Base-by-base conservation (phyloP, 306 rosid species). In the Quercus engelmannii region DNA sequence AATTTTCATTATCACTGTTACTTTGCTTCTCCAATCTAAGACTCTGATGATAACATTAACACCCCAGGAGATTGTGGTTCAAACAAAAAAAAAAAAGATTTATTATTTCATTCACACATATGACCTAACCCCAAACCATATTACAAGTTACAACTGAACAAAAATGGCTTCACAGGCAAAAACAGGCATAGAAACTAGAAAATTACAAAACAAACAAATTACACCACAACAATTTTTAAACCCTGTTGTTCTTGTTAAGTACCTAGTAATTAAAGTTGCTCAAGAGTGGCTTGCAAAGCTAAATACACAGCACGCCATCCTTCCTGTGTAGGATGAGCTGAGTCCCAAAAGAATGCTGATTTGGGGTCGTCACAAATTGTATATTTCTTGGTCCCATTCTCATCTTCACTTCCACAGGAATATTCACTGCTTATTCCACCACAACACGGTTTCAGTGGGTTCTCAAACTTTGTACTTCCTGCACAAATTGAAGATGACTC, bases 331-430 rank as follows among this genome's bases (percentile, higher is more conserved):
- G 99, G 98, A 67, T 95, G 99, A 61, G 79, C 90, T 28, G 28
- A 6, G 75, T 95, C 99, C 99, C 99, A 95, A 75, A 95, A 95
- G 90, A 95, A 95, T 18, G 97, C 69, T 0, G 92, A 79, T 71
- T 81, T 62, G 0, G 97, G 98, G 38, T 89, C 55, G 18, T 88
- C 81, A 55, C 99, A 95, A 1, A 95, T 78, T n/a, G 55, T 74
- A 64, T 88, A 95, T 71, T 85, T 90, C 87, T 83, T 95, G 23
- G 69, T 85, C 0, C 86, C 88, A 9, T 79, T 84, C 17, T 20
- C 23, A 17, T 86, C 93, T 14, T 91, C 84, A 58, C 87, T 89
- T 56, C 98, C 99, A 57, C 99, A 95, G 0, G 73, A 82, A 78
- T 80, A 83, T 64, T 33, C 69, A 4, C 69, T 85, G 76, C 88